Base-by-base conservation (phyloP, 495 filamentous ascomycete genomes). In the Tuber melanosporum region DNA sequence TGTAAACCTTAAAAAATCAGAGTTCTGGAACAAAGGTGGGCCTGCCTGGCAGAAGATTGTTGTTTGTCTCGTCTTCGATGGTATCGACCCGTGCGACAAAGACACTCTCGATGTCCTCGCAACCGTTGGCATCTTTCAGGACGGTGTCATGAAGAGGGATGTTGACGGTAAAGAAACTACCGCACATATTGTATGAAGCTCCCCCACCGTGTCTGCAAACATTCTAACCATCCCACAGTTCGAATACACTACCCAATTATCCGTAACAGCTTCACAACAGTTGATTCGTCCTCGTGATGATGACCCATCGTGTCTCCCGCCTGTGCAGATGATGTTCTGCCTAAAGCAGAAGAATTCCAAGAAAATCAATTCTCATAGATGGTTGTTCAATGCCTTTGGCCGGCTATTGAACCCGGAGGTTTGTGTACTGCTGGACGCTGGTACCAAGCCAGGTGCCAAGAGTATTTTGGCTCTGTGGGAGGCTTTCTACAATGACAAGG, bases 261-360 rank as follows among this genome's bases (percentile, higher is more conserved):
- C 82, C 8, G 82, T 85, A 49, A 84, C 81, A 22, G 90, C 96
- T 5, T 93, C 89, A 83, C 96, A 99, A 87, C 95, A 98, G 87
- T 91, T 99, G 71, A 95, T 98, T 83, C 91, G 95, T 5, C 96
- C 96, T 1, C 90, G 91, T 26, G 95, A 82, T 81, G 75, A 83
- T 78, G 78, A 84, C 74, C 74, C 83, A 72, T 57, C 76, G 73
- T 79, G 85, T 78, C 77, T 82, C 20, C 77, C 76, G 47, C 85
- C 85, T 0, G 83, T 85, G 22, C 85, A 86, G 73, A 82, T 86
- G 75, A 82, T 86, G 72, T 86, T 85, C 81, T 85, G 84, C 70
- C 78, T 86, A 15, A 86, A 86, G 75, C 83, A 85, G 57, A 84
- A 85, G 81, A 86, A 86, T 71, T 81, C 83, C 39, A 85, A 85